Conservation (phyloP, 2,329 filamentous ascomycete species). For the Botryotinia calthae region DNA sequence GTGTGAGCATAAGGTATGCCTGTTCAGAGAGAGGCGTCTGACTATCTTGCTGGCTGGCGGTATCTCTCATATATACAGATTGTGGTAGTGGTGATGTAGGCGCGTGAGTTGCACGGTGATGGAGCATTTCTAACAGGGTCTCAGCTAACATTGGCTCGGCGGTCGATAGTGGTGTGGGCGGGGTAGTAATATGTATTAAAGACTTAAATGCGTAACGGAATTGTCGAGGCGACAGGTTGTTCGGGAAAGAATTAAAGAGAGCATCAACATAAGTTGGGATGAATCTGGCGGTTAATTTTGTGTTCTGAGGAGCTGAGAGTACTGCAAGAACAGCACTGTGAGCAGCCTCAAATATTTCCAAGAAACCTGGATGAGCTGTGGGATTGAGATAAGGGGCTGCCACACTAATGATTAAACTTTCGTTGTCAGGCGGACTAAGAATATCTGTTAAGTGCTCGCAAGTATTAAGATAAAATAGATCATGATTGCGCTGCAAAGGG, state of each 20-base stretch:
- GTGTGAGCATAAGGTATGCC: conserved; percentile 59
- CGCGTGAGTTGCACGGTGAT: conserved; percentile 56
- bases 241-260: conserved; percentile 64
- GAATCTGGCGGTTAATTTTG: conserved; percentile 57
- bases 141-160: conserved; percentile 63
- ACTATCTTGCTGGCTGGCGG: conserved; percentile 36
- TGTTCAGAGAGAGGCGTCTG: conserved; percentile 53
- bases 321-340: conserved; percentile 68
- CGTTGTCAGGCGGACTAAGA: conserved; percentile 54
- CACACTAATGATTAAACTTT: conserved; percentile 59
- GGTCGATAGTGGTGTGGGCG: conserved; percentile 60
- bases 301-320: conserved; percentile 64
- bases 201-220: conserved; percentile 71
- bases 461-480: conserved; percentile 72
- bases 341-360: conserved; percentile 69
- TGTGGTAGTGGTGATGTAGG: conserved; percentile 45
- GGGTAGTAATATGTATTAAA: conserved; percentile 62
- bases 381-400: conserved; percentile 62
- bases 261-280: conserved; percentile 68
- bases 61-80: conserved; percentile 30
- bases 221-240: conserved; percentile 63
- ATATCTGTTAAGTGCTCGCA: conserved; percentile 65
- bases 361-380: conserved; percentile 44
- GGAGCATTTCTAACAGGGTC: conserved; percentile 62
- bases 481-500: conserved; percentile 62